Base-by-base conservation (phyloP, 257 asterid species). In the Cordia subcordata region DNA sequence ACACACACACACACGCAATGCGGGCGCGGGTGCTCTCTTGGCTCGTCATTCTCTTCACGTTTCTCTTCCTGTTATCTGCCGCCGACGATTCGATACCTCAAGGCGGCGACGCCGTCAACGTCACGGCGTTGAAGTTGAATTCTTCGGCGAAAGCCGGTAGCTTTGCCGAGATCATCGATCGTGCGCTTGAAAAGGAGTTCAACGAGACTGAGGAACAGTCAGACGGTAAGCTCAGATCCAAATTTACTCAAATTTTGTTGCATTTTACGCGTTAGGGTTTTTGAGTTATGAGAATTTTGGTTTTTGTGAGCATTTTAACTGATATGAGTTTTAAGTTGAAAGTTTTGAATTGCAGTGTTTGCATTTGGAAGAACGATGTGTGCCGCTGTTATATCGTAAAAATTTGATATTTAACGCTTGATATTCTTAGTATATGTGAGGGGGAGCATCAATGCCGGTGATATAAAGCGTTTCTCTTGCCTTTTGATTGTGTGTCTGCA, bases 111-210 rank as follows among this genome's bases (percentile, higher is more conserved):
- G 65, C 27, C 52, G 62, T 66, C 0, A 78, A 79, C 46, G 80
- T 52, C 21, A 55, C 75, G 54, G 72, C 42, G 11, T 1, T 20
- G 55, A 62, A 57, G 15, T 68, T 64, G 12, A 80, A 67, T 63
- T 64, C 76, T 51, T 52, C 83, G 15, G 11, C 60, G 14, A 79
- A 79, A 72, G 89, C 75, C 11, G 66, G 65, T 37, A 79, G 85
- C 64, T 57, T 85, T 14, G 94, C 88, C 8, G 85, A 81, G 46
- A 77, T 81, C 58, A 61, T 88, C 51, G 87, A 82, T 64, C 72
- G 83, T 60, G 96, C 94, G 49, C 69, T 85, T 74, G 86, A 81
- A 55, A 88, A 82, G 55, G 94, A 88, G 83, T 88, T 88, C 72
- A 83, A 80, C 61, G 92, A 83, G 62, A 85, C 85, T 39, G 83